A percentile compares a stretch with the other conserved stretches of the same genome.
Conservation (phyloP, 306 rosid genomes). For the Trichosanthes truncata region DNA sequence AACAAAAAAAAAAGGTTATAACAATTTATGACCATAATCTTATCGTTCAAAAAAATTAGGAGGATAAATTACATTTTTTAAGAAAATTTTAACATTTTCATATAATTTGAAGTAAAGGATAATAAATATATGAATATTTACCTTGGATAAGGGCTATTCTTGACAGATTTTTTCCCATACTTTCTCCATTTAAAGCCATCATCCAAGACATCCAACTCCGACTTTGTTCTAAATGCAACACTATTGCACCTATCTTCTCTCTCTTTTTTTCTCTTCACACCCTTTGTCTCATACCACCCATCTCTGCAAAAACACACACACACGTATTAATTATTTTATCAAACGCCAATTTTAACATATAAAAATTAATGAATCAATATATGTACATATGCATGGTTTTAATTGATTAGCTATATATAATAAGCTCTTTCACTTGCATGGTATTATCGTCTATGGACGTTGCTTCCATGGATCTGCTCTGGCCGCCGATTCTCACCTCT, state of each 20-base stretch:
- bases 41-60: too few species aligned
- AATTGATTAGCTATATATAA: not conserved
- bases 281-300: not conserved
- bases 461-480: not conserved
- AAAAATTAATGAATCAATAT: not conserved
- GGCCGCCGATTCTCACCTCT: not conserved
- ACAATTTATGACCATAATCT: too few species aligned
- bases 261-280: not conserved
- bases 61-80: too few species aligned
- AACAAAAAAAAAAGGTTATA: too few species aligned
- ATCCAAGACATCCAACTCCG: constrained; percentile 60
- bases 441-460: not conserved
- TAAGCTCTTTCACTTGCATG: constrained; percentile 5
- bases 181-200: constrained; percentile 83
- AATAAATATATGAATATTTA: constrained; percentile 5
- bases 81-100: too few species aligned
- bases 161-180: constrained; percentile 66
- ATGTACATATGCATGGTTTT: not conserved
- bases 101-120: too few species aligned
- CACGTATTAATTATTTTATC: not conserved
- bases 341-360: too few species aligned
- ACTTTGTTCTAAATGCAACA: constrained; percentile 52
- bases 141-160: constrained; percentile 57
- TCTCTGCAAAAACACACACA: constrained; percentile 1
- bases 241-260: constrained; percentile 1